Conservation (phyloP, 2,329 filamentous ascomycete genomes). For the Colletotrichum tropicicola region DNA sequence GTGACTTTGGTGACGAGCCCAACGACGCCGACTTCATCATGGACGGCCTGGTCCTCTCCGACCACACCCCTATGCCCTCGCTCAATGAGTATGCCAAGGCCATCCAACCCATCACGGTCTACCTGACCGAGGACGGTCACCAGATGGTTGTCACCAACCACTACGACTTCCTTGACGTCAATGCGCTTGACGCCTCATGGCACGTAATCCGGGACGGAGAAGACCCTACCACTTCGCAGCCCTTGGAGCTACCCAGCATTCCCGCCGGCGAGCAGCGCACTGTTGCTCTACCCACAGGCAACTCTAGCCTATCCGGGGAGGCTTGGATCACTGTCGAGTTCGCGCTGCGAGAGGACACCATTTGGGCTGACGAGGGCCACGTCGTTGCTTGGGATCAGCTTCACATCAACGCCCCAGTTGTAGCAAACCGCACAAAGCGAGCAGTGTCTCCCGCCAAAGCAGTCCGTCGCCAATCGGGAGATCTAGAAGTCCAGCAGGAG, state of each 20-base stretch:
- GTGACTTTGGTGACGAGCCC: conserved; percentile 68
- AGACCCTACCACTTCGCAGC: neutral
- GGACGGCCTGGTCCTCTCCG: conserved; percentile 60
- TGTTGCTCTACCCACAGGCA: neutral
- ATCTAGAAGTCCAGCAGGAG: neutral
- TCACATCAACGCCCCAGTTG: conserved; percentile 10
- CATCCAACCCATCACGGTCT: conserved; percentile 65
- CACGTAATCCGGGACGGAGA: conserved; percentile 36
- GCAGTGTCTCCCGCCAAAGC: neutral
- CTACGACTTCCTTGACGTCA: conserved; percentile 62
- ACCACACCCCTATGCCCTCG: conserved; percentile 60
- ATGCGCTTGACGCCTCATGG: conserved; percentile 57
- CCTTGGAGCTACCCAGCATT: neutral
- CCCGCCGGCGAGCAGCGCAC: conserved; percentile 1
- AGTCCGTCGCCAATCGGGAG: neutral
- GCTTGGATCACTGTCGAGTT: conserved; percentile 29
- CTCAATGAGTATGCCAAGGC: conserved; percentile 65
- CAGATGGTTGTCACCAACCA: conserved; percentile 57
- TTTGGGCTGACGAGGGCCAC: conserved; percentile 27
- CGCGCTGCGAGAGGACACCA: conserved; percentile 9
- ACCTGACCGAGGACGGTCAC: conserved; percentile 46
- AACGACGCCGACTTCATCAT: conserved; percentile 69
- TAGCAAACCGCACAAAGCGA: neutral
- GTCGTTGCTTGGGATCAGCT: conserved; percentile 32
- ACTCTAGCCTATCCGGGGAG: neutral